Evolutionary conservation across 176 grass and related monocot genomes (phyloP).

Genomic region (Themeda triandra): DNA sequence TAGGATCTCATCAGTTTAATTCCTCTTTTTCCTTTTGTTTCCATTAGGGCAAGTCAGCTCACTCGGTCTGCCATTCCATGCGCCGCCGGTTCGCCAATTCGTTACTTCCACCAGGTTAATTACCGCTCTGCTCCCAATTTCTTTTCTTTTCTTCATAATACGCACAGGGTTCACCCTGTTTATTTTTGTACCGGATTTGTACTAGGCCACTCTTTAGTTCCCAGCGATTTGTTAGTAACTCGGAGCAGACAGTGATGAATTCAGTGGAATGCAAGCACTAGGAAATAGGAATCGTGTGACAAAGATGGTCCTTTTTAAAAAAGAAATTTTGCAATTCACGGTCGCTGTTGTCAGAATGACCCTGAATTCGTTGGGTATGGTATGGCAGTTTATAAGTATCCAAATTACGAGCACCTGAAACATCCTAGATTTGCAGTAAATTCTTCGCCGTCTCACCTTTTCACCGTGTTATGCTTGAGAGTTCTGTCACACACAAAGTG

Average conservation of each 20-base stretch:
- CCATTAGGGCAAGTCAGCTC: slow-evolving; percentile 11
- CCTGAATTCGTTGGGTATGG: background rate
- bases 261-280: background rate
- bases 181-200: background rate
- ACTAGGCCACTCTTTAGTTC: background rate
- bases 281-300: background rate
- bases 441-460: background rate
- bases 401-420: background rate
- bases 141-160: background rate
- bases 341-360: background rate
- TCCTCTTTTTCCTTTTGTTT: background rate
- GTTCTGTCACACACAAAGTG: background rate
- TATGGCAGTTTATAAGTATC: no score
- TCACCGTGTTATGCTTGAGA: background rate
- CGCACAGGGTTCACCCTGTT: background rate
- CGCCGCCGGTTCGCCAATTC: slow-evolving; percentile 3
- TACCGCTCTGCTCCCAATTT: background rate
- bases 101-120: slow-evolving; percentile 19
- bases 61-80: background rate
- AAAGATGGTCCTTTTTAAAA: background rate
- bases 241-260: background rate
- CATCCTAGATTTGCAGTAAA: background rate
- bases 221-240: background rate
- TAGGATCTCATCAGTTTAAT: background rate
- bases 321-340: background rate